Evolutionary conservation across 495 filamentous ascomycete genomes (phyloP), one percentile per base, ranked within the genome.

Genomic region (Aspergillus ellipticus): DNA sequence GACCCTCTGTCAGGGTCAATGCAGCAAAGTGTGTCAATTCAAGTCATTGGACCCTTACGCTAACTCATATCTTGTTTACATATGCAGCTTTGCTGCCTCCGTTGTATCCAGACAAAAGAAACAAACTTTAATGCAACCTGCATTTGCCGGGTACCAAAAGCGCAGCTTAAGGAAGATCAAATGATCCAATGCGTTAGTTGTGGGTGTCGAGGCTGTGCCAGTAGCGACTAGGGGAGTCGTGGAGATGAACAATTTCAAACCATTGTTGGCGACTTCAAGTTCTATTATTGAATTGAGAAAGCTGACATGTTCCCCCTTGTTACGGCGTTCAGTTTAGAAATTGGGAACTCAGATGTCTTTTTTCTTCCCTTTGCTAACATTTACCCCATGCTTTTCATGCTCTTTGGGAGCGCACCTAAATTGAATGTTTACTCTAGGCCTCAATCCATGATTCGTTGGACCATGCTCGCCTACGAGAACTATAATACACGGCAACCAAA

Each of bases 81-180:
- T 58, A 47, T 43, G 28, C 62, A 92, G 87, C 73, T 98, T 7
- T 99, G 94, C 69, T 99, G 94, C 67, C 78, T 96, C 51, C 86
- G 91, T 58, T 99, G 94, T 72, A 91, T 99, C 52, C 94, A 99
- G 69, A 97, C 94, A 3, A 97, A 97, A 71, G 95, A 99, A 79
- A 97, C 93, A 20, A 97, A 97, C 71, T 97, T 97, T 78, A 95
- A 94, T 71, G 85, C 89, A 41, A 98, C 95, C 3, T 99, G 94
- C 68, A 93, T 99, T 62, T 99, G 94, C 70, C 90, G 94, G 42
- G 94, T 97, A 48, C 94, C 95, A 8, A 89, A 92, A 66, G 88
- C 89, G 21, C 86, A 96, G 70, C 70, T 99, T 63, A 95, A 95
- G 65, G 91, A 96, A 56, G 87, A 89, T 37, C 89, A 96, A 68